Conservation (phyloP, 106 monocot genomes). For the Dendrobium chrysotoxum region DNA sequence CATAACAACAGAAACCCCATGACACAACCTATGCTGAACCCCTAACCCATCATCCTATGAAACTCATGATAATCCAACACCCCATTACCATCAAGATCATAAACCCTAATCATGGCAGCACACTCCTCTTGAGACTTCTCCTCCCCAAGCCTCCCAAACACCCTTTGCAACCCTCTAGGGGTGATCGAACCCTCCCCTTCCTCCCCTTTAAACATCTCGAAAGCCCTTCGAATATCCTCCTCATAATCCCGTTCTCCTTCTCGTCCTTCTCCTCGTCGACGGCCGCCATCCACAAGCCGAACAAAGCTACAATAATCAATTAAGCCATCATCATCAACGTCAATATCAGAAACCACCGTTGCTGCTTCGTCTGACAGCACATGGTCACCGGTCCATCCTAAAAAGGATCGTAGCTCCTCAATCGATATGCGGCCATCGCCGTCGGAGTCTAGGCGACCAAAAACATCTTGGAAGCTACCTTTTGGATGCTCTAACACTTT, state of each 20-base stretch:
- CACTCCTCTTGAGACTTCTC: slow-evolving; percentile 28
- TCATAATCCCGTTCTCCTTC: neutral
- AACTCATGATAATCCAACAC: slow-evolving; percentile 37
- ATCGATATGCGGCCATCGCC: slow-evolving; percentile 14
- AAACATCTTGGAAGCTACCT: slow-evolving; percentile 3
- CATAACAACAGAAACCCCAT: too few species aligned
- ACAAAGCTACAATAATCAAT: slow-evolving; percentile 30
- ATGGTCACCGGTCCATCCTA: slow-evolving; percentile 15
- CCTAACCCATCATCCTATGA: slow-evolving; percentile 28
- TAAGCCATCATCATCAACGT: slow-evolving; percentile 11
- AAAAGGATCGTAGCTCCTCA: slow-evolving; percentile 21
- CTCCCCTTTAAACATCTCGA: slow-evolving; percentile 30
- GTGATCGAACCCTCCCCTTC: slow-evolving; percentile 29
- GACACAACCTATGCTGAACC: neutral
- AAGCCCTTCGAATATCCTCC: slow-evolving; percentile 27
- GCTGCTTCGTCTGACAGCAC: slow-evolving; percentile 8
- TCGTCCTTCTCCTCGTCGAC: neutral
- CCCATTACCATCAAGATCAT: slow-evolving; percentile 40
- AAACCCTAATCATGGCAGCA: slow-evolving; percentile 34
- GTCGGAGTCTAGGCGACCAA: slow-evolving; percentile 23
- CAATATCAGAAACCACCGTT: slow-evolving; percentile 9
- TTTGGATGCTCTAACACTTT: neutral
- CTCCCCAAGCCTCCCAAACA: slow-evolving; percentile 28
- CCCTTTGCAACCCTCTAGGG: slow-evolving; percentile 20
- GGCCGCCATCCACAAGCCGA: slow-evolving; percentile 18